Evolutionary conservation across 2,329 filamentous ascomycete genomes (phyloP).

Genomic region (Delphinella strobiligena): DNA sequence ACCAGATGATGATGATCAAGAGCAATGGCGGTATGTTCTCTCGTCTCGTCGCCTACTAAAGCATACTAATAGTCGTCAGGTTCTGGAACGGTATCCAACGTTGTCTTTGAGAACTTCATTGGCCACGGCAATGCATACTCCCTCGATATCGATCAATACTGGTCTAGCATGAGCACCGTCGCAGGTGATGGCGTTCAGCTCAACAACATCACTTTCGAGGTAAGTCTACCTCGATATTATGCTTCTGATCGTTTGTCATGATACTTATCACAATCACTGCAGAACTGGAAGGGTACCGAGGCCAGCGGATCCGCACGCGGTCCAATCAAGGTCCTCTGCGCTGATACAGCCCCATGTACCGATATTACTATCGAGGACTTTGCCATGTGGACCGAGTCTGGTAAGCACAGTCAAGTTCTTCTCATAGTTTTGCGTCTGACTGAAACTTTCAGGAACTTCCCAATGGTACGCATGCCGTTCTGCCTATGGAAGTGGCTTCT

Average conservation of each 20-base stretch:
- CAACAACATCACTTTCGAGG: slow-evolving; percentile 38
- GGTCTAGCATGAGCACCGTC: slow-evolving; percentile 31
- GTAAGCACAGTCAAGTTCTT: slow-evolving; percentile 13
- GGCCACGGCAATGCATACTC: slow-evolving; percentile 48
- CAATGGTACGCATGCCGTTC: slow-evolving; percentile 36
- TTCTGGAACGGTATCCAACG: slow-evolving; percentile 39
- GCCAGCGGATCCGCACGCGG: slow-evolving; percentile 38
- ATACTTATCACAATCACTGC: neutral
- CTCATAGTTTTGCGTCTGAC: neutral
- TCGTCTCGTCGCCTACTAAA: no score
- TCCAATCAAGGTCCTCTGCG: slow-evolving; percentile 42
- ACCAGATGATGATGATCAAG: slow-evolving; percentile 51
- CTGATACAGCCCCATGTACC: slow-evolving; percentile 39
- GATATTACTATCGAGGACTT: slow-evolving; percentile 40
- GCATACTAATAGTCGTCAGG: no score
- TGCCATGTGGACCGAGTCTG: slow-evolving; percentile 40
- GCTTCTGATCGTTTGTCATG: neutral
- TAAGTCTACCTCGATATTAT: slow-evolving; percentile 1
- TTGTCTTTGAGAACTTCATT: slow-evolving; percentile 46
- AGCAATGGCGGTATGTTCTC: slow-evolving; percentile 48
- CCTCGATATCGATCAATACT: slow-evolving; percentile 43
- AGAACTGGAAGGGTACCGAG: slow-evolving; percentile 44
- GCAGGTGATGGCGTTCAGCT: slow-evolving; percentile 41
- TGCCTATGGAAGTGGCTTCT: slow-evolving; percentile 37
- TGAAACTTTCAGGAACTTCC: slow-evolving; percentile 1